Evolutionary conservation across 441 rosid species (phyloP), one percentile per base, ranked within the genome.

Genomic region (Euphorbia celastroides): DNA sequence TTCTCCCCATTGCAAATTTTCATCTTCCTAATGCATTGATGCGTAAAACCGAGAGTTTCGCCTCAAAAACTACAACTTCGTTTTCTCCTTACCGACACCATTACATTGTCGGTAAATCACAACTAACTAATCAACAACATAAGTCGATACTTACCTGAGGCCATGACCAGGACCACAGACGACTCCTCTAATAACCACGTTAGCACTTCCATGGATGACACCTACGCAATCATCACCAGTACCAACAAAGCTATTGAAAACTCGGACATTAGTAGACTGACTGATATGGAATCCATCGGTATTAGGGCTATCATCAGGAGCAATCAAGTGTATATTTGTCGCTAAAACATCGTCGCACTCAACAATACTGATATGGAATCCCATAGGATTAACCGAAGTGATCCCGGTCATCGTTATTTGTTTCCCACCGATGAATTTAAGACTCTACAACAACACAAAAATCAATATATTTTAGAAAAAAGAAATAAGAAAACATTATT

Each of bases 91-190:
- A n/a, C n/a, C n/a, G n/a, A n/a, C n/a, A n/a, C n/a, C n/a, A n/a
- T n/a, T n/a, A n/a, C n/a, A n/a, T n/a, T n/a, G n/a, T n/a, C n/a
- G n/a, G n/a, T n/a, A n/a, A n/a, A n/a, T n/a, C n/a, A n/a, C n/a
- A n/a, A n/a, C n/a, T n/a, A n/a, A n/a, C n/a, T n/a, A n/a, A n/a
- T n/a, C n/a, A n/a, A n/a, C n/a, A n/a, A n/a, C n/a, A n/a, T n/a
- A n/a, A n/a, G n/a, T n/a, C n/a, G n/a, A n/a, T n/a, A 17, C 25
- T 10, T 74, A 86, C 90, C 91, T 88, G 71, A 87, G 27, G 46
- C 96, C 96, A 58, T 91, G 96, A 36, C 93, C 97, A 0, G 93
- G 93, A 59, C 96, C 97, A 11, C 97, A 91, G 1, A 7, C 20
- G 25, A 91, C 81, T 5, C 78, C 77, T 28, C 72, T 71, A 60